Conservation (phyloP, 139 green algal species). For the Volvox reticuliferus region DNA sequence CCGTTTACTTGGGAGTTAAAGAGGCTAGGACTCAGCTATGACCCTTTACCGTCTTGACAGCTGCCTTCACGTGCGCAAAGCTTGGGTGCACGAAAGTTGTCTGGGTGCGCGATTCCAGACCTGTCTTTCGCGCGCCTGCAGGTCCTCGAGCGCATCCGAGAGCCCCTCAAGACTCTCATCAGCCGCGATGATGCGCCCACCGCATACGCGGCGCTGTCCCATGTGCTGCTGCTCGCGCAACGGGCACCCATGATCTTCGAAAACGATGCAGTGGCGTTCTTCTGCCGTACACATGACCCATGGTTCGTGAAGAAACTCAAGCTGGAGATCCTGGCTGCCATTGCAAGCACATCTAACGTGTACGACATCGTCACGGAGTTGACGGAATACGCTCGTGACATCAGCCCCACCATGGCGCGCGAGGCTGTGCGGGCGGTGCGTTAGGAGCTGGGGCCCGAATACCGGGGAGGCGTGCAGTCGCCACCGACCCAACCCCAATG, state of each 20-base stretch:
- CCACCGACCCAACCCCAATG: too few species aligned
- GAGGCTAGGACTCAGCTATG: too few species aligned
- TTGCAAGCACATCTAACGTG: constrained; percentile 88
- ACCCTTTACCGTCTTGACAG: too few species aligned
- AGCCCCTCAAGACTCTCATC: constrained; percentile 91
- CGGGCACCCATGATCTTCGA: constrained; percentile 84
- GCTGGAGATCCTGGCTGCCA: constrained; percentile 89
- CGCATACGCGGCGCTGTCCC: constrained; percentile 87
- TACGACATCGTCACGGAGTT: constrained; percentile 96
- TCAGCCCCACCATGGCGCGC: constrained; percentile 77
- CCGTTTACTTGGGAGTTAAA: too few species aligned
- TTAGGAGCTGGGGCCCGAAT: constrained; percentile 48
- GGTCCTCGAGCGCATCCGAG: constrained; percentile 94
- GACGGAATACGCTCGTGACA: constrained; percentile 81
- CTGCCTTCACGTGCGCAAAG: too few species aligned
- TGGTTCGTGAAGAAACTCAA: constrained; percentile 94
- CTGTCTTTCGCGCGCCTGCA: constrained; percentile 49
- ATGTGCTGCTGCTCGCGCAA: constrained; percentile 90
- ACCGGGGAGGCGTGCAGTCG: too few species aligned
- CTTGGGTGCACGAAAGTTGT: too few species aligned
- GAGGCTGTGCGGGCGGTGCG: constrained; percentile 77
- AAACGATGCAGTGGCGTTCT: constrained; percentile 89
- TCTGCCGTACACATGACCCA: constrained; percentile 92
- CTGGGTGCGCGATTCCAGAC: too few species aligned
- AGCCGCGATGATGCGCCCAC: constrained; percentile 80